phyloP scores from a whole-genome alignment of 169 alveolate genomes.

The Cryptosporidium ryanae region DNA sequence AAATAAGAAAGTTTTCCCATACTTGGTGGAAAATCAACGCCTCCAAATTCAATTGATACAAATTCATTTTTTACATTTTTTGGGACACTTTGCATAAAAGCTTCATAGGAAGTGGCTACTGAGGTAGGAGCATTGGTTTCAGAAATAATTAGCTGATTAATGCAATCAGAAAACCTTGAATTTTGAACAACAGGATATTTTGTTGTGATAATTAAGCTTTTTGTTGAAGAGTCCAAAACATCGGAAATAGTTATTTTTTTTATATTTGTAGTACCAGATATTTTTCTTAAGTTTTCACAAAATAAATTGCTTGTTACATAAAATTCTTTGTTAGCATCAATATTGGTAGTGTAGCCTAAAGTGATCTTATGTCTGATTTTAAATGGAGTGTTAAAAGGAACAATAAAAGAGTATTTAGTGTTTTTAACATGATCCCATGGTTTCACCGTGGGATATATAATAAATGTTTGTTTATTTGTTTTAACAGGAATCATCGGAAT shows the following conservation, averaged over 20 bases:
- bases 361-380: slow-evolving; percentile 38
- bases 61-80: background rate
- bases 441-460: slow-evolving; percentile 60
- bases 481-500: slow-evolving; percentile 44
- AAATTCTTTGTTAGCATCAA: slow-evolving; percentile 18
- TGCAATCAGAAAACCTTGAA: slow-evolving; percentile 61
- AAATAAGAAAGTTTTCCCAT: slow-evolving; percentile 39
- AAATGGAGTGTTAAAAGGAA: slow-evolving; percentile 24
- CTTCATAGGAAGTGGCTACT: slow-evolving; percentile 23
- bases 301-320: slow-evolving; percentile 12
- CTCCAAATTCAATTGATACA: slow-evolving; percentile 56
- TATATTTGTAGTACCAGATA: slow-evolving; percentile 35
- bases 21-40: slow-evolving; percentile 64
- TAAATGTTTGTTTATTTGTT: slow-evolving; percentile 6
- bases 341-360: slow-evolving; percentile 10
- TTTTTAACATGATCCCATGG: slow-evolving; percentile 70
- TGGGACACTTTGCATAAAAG: slow-evolving; percentile 36
- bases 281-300: slow-evolving; percentile 39
- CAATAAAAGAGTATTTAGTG: slow-evolving; percentile 50
- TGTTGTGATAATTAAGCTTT: slow-evolving; percentile 12
- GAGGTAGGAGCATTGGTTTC: slow-evolving; percentile 20
- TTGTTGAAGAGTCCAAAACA: background rate
- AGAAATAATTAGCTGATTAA: slow-evolving; percentile 44
- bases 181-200: slow-evolving; percentile 39
- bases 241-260: slow-evolving; percentile 33